Conservation (phyloP, 257 asterid genomes). For the Osmanthus fragrans region DNA sequence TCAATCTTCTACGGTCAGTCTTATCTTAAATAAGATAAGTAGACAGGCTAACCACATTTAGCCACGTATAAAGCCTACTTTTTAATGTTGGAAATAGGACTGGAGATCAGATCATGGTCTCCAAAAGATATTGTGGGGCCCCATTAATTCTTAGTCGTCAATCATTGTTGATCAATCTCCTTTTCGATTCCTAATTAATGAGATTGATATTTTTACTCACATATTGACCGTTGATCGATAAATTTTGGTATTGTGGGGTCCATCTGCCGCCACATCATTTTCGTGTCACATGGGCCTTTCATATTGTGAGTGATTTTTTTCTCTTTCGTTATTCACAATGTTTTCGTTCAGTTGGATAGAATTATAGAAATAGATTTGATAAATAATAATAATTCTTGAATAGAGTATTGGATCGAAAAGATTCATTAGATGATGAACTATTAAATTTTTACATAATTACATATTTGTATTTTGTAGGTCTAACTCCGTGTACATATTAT, state of each 20-base stretch:
- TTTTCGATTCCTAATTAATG: too few relatives aligned
- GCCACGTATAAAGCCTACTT: not conserved
- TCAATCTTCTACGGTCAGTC: not conserved
- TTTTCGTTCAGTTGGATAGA: too few relatives aligned
- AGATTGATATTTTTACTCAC: not conserved
- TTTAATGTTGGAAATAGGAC: not conserved
- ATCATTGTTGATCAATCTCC: not conserved
- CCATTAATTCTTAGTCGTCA: not conserved
- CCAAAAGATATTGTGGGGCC: not conserved
- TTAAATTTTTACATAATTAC: too few relatives aligned
- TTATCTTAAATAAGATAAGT: not conserved
- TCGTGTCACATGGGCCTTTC: not conserved
- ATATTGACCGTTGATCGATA: not conserved
- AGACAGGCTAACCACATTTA: not conserved
- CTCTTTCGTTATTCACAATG: not conserved
- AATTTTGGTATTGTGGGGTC: not conserved
- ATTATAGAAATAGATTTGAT: too few relatives aligned
- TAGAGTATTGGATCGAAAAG: too few relatives aligned
- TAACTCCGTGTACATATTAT: too few relatives aligned
- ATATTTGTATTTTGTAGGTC: too few relatives aligned
- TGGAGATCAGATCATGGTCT: not conserved
- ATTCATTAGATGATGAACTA: too few relatives aligned
- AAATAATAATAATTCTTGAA: too few relatives aligned
- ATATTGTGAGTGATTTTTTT: not conserved
- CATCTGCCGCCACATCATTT: too few relatives aligned